Base-by-base conservation (phyloP, 192 early-diverging fungal species). In the Gaertneriomyces semiglobifer region DNA sequence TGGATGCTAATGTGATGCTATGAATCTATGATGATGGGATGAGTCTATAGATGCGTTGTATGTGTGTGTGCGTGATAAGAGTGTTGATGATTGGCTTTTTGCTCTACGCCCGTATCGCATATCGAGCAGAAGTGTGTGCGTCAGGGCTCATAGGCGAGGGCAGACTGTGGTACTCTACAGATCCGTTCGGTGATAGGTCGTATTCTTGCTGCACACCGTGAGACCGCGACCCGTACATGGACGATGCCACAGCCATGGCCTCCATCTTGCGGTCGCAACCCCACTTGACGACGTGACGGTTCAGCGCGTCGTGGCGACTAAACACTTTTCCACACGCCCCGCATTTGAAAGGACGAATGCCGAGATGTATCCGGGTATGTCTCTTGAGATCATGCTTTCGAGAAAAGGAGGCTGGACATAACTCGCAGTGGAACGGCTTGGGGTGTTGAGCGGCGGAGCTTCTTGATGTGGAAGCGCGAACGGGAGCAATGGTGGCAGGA, bases 361-460 rank as follows among this genome's bases (percentile, higher is more conserved):
- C 74, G 40, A 72, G 68, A 60, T 78, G 77, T 46, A 78, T 71
- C 10, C 70, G 55, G 44, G 60, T 64, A 51, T 90, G 88, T 12
- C 94, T 84, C 75, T 93, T 94, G 51, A 93, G 81, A 74, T 96
- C 94, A 70, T 96, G 94, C 50, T 91, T 88, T 42, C 94, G 82
- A 44, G 90, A 88, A 78, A 96, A 96, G 39, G 79, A 76, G 38
- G 86, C 80, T 2, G 86, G 77, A 77, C 94, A 96, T 45, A 84
- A 76, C 40, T 77, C 72, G 77, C 88, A 89, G 45, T 74, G 76
- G 68, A 86, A 89, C 18, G 82, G 81, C 6, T 82, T 81, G 46
- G 65, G 56, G 62, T 63, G 60, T 11, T 38, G 33, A 42, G 68
- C 61, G n/a, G 53, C 6, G 6, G 53, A 44, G 65, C 47, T 14